phyloP scores from a whole-genome alignment of 2,329 filamentous ascomycete species.

The Claviceps maximensis region DNA sequence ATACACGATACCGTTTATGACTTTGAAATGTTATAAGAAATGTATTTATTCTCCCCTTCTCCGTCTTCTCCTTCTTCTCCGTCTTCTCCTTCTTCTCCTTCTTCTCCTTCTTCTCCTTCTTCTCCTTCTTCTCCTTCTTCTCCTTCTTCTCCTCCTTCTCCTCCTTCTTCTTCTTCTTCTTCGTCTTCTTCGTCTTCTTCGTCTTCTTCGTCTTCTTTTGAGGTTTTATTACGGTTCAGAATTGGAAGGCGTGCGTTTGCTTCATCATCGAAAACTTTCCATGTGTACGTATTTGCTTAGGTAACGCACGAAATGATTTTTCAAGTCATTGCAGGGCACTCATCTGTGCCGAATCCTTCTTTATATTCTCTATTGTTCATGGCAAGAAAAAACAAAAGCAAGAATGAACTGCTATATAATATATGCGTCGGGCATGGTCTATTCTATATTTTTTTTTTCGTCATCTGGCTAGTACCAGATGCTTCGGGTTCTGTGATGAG shows the following conservation, averaged over 20 bases:
- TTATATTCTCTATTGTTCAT: neutral
- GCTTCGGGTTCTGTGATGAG: slow-evolving; percentile 80
- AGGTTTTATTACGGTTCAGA: too few relatives aligned
- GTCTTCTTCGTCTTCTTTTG: slow-evolving; percentile 3
- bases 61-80: too few relatives aligned
- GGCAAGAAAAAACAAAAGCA: neutral
- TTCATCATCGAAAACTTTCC: neutral
- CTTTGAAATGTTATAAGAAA: slow-evolving; percentile 4
- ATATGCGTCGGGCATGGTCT: neutral
- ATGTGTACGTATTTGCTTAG: neutral
- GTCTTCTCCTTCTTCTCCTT: slow-evolving; percentile 3
- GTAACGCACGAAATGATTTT: neutral
- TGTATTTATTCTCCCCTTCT: too few relatives aligned
- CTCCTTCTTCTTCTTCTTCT: too few relatives aligned
- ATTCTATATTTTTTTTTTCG: neutral
- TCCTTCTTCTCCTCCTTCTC: slow-evolving; percentile 6
- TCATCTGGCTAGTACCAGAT: slow-evolving; percentile 65
- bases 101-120: too few relatives aligned
- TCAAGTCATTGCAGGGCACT: neutral
- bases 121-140: neutral
- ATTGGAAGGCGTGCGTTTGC: slow-evolving; percentile 2
- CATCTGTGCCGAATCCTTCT: neutral
- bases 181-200: too few relatives aligned
- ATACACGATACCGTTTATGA: neutral
- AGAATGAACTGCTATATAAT: neutral